These are phyloP conservation scores for Cudoniella acicularis DNA, from an alignment of 495 filamentous ascomycete genomes.

Conservation along the genomic window DNA sequence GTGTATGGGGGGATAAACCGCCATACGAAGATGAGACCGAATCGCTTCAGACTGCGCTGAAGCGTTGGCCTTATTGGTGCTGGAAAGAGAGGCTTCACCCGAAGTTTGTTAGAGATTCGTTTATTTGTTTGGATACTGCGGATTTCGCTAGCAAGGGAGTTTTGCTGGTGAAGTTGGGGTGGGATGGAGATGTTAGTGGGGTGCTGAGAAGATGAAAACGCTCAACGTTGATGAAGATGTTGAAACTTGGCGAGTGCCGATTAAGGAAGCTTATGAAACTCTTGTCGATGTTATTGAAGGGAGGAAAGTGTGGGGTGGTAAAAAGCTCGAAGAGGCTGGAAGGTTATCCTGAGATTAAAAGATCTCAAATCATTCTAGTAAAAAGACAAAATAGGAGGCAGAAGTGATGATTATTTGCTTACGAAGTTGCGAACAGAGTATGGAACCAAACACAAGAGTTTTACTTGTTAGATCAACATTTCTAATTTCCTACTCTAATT, in stretches of 20 bases:
- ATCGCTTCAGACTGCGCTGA: not conserved
- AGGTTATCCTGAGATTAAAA: constrained; percentile 18
- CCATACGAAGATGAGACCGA: not conserved
- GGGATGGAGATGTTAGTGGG: not conserved
- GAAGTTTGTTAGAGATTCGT: not conserved
- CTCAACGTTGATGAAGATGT: not conserved
- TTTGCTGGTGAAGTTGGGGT: not conserved
- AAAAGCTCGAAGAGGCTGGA: not conserved
- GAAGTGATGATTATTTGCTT: too few species aligned
- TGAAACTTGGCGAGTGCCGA: not conserved
- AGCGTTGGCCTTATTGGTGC: not conserved
- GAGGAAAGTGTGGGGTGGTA: not conserved
- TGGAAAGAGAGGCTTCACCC: not conserved
- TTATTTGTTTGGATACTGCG: not conserved
- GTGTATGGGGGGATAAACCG: too few species aligned
- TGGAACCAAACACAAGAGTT: too few species aligned
- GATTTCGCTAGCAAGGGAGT: not conserved
- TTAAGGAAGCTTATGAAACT: not conserved
- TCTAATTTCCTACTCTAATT: too few species aligned
- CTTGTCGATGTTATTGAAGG: not conserved
- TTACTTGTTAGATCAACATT: too few species aligned
- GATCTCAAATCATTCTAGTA: too few species aligned
- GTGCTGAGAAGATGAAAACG: not conserved
- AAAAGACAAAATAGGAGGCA: too few species aligned
- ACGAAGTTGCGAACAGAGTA: too few species aligned